phyloP scores from a whole-genome alignment of 2,329 filamentous ascomycete genomes.

The Alternaria ventricosa region DNA sequence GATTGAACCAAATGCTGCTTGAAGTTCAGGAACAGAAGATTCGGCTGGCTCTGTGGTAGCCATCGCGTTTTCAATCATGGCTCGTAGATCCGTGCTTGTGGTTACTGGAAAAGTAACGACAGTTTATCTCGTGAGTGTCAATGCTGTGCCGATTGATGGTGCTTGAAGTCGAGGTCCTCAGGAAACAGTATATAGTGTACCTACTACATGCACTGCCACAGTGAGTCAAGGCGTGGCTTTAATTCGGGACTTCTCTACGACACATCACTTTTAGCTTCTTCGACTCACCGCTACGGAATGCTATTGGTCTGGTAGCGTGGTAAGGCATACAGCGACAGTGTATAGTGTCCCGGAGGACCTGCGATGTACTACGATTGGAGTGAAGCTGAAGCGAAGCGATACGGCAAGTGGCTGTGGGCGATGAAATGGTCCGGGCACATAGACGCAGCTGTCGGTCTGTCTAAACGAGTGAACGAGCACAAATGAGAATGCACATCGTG shows the following conservation, averaged over 20 bases:
- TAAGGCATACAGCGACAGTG: not conserved
- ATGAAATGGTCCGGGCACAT: not conserved
- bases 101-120: not conserved
- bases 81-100: not conserved
- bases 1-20: conserved; percentile 17
- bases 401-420: not conserved
- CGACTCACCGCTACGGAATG: conserved; percentile 1
- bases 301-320: not conserved
- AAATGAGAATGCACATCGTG: not conserved
- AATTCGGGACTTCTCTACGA: not conserved
- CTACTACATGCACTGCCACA: not conserved
- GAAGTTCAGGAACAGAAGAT: conserved; percentile 18
- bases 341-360: not conserved
- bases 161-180: not conserved
- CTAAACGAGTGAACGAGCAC: not conserved
- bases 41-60: not conserved
- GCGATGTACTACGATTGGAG: not conserved
- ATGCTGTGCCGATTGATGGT: too few relatives aligned
- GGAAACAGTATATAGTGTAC: not conserved
- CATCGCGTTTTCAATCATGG: not conserved
- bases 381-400: not conserved
- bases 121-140: not conserved
- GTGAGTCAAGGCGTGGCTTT: conserved; percentile 1
- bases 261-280: not conserved
- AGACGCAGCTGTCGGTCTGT: too few relatives aligned